Conservation (phyloP, 2,329 filamentous ascomycete species). For the Ophiostoma populinum region DNA sequence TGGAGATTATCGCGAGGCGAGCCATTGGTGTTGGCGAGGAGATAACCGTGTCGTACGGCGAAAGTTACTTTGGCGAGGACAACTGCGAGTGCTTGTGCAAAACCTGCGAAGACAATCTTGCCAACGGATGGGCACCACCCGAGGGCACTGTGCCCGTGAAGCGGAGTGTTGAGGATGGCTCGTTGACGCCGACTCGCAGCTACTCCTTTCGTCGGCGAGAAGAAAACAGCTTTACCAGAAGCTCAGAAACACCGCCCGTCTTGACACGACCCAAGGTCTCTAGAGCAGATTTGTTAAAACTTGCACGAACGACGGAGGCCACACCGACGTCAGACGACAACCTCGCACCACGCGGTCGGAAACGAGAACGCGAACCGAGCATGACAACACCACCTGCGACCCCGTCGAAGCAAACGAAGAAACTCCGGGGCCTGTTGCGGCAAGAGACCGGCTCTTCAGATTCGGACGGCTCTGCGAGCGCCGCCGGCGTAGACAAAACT, state of each 20-base stretch:
- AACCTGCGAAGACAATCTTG: constrained; percentile 58
- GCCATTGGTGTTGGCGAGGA: constrained; percentile 80
- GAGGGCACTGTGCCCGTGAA: constrained; percentile 29
- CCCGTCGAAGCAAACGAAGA: constrained; percentile 33
- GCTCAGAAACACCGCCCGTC: constrained; percentile 39
- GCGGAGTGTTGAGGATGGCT: constrained; percentile 36
- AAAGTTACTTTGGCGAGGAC: constrained; percentile 86
- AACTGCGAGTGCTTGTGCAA: constrained; percentile 90
- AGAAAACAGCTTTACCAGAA: constrained; percentile 26
- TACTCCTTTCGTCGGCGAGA: constrained; percentile 41
- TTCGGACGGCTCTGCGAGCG: not conserved
- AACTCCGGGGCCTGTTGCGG: constrained; percentile 9
- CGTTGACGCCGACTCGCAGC: constrained; percentile 20
- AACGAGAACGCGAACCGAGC: constrained; percentile 22
- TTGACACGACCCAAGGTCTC: constrained; percentile 34
- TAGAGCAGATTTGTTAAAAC: constrained; percentile 18
- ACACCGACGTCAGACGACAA: constrained; percentile 2
- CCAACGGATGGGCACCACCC: constrained; percentile 66
- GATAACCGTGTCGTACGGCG: constrained; percentile 90
- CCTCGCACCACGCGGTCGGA: constrained; percentile 13
- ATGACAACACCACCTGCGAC: constrained; percentile 38
- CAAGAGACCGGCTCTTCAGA: too few relatives aligned
- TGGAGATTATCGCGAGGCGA: constrained; percentile 73
- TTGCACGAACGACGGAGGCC: constrained; percentile 1
- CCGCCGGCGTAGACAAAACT: not conserved